Percentiles rank a stretch among this genome's conserved stretches.
Evolutionary conservation across 148 eudicot species (phyloP).

Genomic region (Diospyros kaki): DNA sequence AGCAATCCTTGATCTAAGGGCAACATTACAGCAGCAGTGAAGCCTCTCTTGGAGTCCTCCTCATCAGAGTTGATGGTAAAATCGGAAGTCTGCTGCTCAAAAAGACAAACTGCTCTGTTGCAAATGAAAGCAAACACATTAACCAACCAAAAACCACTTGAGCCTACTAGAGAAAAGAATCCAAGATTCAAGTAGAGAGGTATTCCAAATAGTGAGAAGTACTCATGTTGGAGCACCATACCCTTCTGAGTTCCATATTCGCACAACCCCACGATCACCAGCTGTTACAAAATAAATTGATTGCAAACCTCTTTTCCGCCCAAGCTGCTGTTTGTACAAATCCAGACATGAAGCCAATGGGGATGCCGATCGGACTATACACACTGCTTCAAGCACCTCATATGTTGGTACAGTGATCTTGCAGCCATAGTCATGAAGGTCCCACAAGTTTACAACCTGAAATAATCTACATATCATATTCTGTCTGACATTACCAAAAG

Average conservation of each 20-base stretch:
- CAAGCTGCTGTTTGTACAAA: conserved; percentile 26
- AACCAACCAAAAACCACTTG: background rate
- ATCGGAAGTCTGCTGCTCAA: conserved; percentile 87
- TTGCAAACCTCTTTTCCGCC: conserved; percentile 36
- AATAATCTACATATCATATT: conserved; percentile 13
- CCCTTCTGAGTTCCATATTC: conserved; percentile 91
- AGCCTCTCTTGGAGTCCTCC: conserved; percentile 75
- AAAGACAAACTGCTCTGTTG: conserved; percentile 68
- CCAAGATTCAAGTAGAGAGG: background rate
- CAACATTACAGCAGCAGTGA: conserved; percentile 74
- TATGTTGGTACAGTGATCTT: conserved; percentile 57
- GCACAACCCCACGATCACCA: conserved; percentile 94
- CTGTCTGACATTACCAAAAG: background rate
- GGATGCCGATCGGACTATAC: conserved; percentile 52
- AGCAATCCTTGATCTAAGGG: conserved; percentile 79
- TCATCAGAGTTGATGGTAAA: conserved; percentile 58
- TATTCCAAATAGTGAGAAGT: conserved; percentile 9
- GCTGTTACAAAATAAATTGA: conserved; percentile 66
- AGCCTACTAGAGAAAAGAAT: conserved; percentile 5
- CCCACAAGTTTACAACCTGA: conserved; percentile 94
- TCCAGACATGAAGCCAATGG: conserved; percentile 45
- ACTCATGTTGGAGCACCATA: conserved; percentile 21
- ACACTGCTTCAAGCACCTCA: conserved; percentile 82
- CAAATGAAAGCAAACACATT: conserved; percentile 20
- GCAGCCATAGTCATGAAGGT: conserved; percentile 63